Evolutionary conservation across 208 protist species (phyloP).

Genomic region (Kentomonas sorsogonicus): DNA sequence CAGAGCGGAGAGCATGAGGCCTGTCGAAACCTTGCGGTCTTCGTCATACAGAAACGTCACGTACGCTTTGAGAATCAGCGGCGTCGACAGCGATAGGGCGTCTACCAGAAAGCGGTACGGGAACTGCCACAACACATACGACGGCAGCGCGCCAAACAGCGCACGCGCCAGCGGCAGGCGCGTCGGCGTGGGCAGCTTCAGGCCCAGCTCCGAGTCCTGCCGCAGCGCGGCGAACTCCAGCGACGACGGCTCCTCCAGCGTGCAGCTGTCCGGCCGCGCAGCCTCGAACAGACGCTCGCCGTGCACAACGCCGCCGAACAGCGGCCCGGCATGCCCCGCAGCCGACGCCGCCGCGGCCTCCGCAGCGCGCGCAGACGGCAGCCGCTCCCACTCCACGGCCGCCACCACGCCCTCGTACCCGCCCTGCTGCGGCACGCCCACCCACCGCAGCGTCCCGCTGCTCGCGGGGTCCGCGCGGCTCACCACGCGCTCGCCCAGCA

Average conservation of each 20-base stretch:
- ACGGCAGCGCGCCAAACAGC: conserved; percentile 25
- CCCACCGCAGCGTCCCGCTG: conserved; percentile 41
- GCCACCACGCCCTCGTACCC: no score
- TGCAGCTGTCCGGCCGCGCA: conserved; percentile 37
- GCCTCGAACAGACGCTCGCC: conserved; percentile 1
- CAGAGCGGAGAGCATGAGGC: conserved; percentile 28
- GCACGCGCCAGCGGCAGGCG: conserved; percentile 13
- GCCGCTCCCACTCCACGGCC: conserved; percentile 48
- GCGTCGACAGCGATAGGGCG: conserved; percentile 36
- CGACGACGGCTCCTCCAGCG: not conserved
- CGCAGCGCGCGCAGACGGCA: conserved; percentile 48
- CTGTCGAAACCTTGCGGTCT: conserved; percentile 19
- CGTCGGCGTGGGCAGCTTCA: conserved; percentile 15
- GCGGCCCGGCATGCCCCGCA: conserved; percentile 45
- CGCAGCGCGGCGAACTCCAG: not conserved
- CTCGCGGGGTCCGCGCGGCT: conserved; percentile 30
- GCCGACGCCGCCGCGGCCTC: conserved; percentile 41
- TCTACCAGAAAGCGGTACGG: conserved; percentile 44
- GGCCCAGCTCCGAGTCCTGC: conserved; percentile 5
- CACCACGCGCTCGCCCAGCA: conserved; percentile 35
- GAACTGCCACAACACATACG: conserved; percentile 30
- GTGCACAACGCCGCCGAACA: conserved; percentile 21
- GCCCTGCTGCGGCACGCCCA: no score
- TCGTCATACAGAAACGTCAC: conserved; percentile 17
- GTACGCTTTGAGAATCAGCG: conserved; percentile 53